Percentiles rank a stretch among this genome's conserved stretches.
Conservation (phyloP, 768 basidiomycete genomes). For the Suillus tomentosus region DNA sequence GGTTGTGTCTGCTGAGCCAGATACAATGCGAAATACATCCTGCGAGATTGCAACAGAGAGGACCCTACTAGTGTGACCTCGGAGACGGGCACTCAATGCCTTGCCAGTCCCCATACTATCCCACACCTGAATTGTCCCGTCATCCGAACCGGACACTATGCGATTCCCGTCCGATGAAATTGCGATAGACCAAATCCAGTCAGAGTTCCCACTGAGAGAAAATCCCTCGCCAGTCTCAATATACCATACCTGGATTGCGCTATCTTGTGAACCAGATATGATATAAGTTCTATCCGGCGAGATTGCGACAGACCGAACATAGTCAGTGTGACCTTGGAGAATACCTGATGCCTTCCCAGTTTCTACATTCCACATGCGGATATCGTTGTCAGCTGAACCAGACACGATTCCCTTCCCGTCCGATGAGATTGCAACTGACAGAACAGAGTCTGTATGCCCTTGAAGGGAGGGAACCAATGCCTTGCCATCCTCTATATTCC, state of each 20-base stretch:
- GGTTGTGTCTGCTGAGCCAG: background rate
- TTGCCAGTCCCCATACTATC: background rate
- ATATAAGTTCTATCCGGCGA: background rate
- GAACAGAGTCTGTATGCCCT: background rate
- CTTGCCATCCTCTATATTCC: background rate
- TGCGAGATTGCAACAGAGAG: too few relatives aligned
- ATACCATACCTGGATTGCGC: background rate
- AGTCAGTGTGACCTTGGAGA: background rate
- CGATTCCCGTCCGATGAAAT: too few relatives aligned
- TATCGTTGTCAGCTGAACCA: conserved; percentile 10
- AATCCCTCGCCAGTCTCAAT: background rate
- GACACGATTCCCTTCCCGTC: conserved; percentile 9
- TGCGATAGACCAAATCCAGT: too few relatives aligned
- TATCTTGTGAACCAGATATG: too few relatives aligned
- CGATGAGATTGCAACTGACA: background rate
- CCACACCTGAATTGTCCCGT: too few relatives aligned
- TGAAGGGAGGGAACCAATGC: background rate
- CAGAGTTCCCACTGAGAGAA: too few relatives aligned
- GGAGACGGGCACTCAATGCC: background rate
- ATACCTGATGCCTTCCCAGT: background rate
- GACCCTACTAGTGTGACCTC: background rate
- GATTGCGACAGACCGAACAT: background rate
- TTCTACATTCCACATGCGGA: background rate
- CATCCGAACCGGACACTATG: too few relatives aligned
- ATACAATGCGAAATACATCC: background rate